phyloP scores from a whole-genome alignment of 129 eudicot genomes.

The Logfia minima region DNA sequence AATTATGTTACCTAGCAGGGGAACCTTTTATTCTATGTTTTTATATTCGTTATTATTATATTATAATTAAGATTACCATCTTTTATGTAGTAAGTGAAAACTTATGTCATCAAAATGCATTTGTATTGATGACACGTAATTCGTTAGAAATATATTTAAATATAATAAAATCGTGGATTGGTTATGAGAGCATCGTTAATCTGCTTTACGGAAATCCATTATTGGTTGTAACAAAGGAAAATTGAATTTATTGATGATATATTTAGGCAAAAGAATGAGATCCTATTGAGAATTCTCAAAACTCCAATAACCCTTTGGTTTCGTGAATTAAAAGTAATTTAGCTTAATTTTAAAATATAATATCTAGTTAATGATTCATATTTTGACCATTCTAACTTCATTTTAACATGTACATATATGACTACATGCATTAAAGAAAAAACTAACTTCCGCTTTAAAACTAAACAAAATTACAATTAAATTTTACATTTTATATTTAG shows the following conservation, averaged over 20 bases:
- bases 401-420: background rate
- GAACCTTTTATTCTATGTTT: background rate
- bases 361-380: background rate
- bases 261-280: slow-evolving; percentile 17
- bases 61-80: background rate
- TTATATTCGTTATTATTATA: background rate
- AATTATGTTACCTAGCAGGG: slow-evolving; percentile 9
- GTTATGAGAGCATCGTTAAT: slow-evolving; percentile 24
- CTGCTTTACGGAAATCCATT: slow-evolving; percentile 22
- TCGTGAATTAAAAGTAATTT: slow-evolving; percentile 28
- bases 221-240: slow-evolving; percentile 4
- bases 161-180: slow-evolving; percentile 24
- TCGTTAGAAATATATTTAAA: slow-evolving; percentile 25
- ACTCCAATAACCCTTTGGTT: slow-evolving; percentile 25
- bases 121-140: slow-evolving; percentile 23
- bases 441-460: no score
- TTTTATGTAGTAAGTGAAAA: slow-evolving; percentile 11
- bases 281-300: slow-evolving; percentile 24
- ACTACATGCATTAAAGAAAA: no score
- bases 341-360: slow-evolving; percentile 10
- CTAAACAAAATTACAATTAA: no score
- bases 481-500: no score
- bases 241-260: background rate
- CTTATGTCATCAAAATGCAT: slow-evolving; percentile 36
- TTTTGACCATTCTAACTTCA: slow-evolving; percentile 2